These are phyloP conservation scores for Yamadazyma kitorensis DNA, from an alignment of 805 yeast species.

Conservation along the genomic window DNA sequence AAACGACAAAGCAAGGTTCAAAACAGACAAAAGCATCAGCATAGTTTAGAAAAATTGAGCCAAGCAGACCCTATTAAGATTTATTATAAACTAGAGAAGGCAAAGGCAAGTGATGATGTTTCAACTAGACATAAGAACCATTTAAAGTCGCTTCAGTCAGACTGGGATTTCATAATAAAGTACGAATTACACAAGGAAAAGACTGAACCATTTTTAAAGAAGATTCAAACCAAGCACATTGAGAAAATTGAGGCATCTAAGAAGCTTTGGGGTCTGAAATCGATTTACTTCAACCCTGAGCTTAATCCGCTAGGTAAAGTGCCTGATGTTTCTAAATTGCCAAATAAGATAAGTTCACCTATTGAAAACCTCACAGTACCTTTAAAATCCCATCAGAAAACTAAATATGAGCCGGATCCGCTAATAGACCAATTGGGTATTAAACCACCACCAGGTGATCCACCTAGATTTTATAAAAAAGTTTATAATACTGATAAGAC, in stretches of 20 bases:
- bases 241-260: conserved; percentile 15
- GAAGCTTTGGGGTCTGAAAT: conserved; percentile 42
- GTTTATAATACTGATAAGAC: too few species aligned
- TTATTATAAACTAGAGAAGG: conserved; percentile 28
- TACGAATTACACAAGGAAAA: conserved; percentile 32
- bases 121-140: conserved; percentile 19
- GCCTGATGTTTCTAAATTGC: conserved; percentile 29
- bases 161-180: conserved; percentile 38
- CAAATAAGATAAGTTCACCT: conserved; percentile 2
- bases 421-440: conserved; percentile 24
- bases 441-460: conserved; percentile 38
- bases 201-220: conserved; percentile 21
- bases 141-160: conserved; percentile 30
- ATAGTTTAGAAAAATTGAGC: conserved; percentile 22
- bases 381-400: conserved; percentile 14
- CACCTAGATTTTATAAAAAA: conserved; percentile 47
- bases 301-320: conserved; percentile 60
- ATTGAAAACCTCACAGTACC: conserved; percentile 32
- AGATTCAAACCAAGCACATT: conserved; percentile 16
- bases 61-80: conserved; percentile 34
- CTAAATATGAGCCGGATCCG: conserved; percentile 27
- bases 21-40: conserved; percentile 32
- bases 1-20: conserved; percentile 35
- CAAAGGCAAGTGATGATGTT: conserved; percentile 17
- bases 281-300: conserved; percentile 64